These are phyloP conservation scores for Cyanophora paradoxa DNA, from an alignment of 78 protist species.

Conservation along the genomic window DNA sequence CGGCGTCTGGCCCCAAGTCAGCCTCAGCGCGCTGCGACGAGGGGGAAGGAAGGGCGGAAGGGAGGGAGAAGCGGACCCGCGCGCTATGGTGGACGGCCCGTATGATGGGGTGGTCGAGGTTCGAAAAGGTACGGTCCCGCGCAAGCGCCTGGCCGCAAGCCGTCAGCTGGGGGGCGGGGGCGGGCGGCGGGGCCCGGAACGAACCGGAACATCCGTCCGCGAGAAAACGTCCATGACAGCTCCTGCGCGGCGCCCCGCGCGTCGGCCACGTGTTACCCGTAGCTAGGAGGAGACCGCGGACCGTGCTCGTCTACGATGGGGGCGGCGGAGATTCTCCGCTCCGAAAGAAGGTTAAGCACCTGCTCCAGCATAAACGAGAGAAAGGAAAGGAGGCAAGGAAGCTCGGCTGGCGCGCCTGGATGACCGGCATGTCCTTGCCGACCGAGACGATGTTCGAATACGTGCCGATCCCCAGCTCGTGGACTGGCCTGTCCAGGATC, in stretches of 20 bases:
- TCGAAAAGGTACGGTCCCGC: conserved; percentile 1
- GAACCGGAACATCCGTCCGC: too few species aligned
- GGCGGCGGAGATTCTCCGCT: conserved; percentile 33
- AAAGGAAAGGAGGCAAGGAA: not conserved
- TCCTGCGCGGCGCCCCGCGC: too few species aligned
- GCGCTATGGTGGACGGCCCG: conserved; percentile 15
- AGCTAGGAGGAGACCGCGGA: not conserved
- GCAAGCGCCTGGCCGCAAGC: too few species aligned
- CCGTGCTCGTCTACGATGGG: conserved; percentile 26
- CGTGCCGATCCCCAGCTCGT: conserved; percentile 4
- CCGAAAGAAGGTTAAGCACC: conserved; percentile 1
- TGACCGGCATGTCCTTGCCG: not conserved
- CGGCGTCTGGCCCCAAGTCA: not conserved
- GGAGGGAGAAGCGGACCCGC: too few species aligned
- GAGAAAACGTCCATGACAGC: too few species aligned
- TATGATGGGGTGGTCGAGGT: conserved; percentile 13
- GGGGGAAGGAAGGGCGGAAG: too few species aligned
- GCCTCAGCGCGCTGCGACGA: too few species aligned
- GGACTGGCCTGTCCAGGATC: not conserved
- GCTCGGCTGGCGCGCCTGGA: not conserved
- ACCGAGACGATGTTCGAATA: not conserved
- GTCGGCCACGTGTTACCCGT: too few species aligned
- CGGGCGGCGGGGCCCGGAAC: too few species aligned
- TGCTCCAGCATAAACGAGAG: too few species aligned
- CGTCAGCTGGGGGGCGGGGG: too few species aligned